Base-by-base conservation (phyloP, 169 alveolate species). In the Nephromyces sp. region DNA sequence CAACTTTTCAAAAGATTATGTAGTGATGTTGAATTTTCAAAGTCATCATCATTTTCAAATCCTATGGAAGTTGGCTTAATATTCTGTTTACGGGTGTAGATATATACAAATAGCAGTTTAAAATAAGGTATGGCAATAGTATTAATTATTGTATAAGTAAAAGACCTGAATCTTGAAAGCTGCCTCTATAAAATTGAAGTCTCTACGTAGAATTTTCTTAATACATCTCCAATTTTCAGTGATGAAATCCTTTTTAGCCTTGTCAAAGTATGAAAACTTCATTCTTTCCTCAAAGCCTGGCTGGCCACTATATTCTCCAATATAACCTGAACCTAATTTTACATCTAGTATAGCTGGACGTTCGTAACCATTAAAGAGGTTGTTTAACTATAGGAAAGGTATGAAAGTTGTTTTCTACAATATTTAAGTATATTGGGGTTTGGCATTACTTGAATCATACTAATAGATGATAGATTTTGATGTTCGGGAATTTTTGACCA, bases 291-390 rank as follows among this genome's bases (percentile, higher is more conserved):
- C n/a, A n/a, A 62, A 62, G 15, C 33, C 68, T n/a, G 68, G 68
- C 8, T 62, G 66, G 68, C 68, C 15, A 8, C 66, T 24, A n/a
- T 62, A 57, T 15, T n/a, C 15, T 8, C 68, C 68, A 8, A 62
- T 24, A 8, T n/a, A 62, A 8, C 68, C 68, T 8, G 33, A 8
- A 57, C 68, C 68, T 24, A 62, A 57, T 57, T 62, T 62, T 57
- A 62, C 33, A 21, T 62, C 68, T 57, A n/a, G 33, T 62, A 62
- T 62, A 8, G 68, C 68, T 8, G 68, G 68, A 62, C 68, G 68
- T 8, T 62, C 68, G 68, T 62, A 62, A n/a, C 63, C 51, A 62
- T 8, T 15, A n/a, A n/a, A 8, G 15, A 62, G n/a, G 68, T 62
- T n/a, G 8, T 15, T n/a, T n/a, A n/a, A n/a, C n/a, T n/a, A n/a